Percentiles rank a stretch among this genome's conserved stretches.
These are phyloP conservation scores for Boeremia lycopersici DNA, from an alignment of 2,329 filamentous ascomycete species.

Conservation along the genomic window DNA sequence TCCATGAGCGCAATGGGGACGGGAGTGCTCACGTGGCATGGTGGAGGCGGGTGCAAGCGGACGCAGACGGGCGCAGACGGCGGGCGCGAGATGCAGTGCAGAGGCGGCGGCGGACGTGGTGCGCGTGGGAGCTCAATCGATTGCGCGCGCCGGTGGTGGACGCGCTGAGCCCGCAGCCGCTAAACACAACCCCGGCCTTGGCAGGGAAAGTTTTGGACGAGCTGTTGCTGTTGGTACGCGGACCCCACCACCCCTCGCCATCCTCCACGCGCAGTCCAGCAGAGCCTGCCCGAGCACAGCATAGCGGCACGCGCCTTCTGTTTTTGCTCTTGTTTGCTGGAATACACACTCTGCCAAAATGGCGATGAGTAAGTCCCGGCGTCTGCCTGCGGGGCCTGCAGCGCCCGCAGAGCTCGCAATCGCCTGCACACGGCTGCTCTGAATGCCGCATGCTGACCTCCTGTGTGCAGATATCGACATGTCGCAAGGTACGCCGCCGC, in stretches of 20 bases:
- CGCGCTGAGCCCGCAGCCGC: constrained; percentile 3
- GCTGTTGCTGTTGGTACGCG: constrained; percentile 26
- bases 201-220: constrained; percentile 37
- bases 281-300: constrained; percentile 10
- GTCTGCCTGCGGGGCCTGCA: no score
- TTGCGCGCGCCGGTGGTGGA: neutral
- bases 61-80: neutral
- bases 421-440: neutral
- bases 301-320: constrained; percentile 5
- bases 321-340: neutral
- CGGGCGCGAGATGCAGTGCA: neutral
- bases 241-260: constrained; percentile 38
- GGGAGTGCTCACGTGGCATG: constrained; percentile 46
- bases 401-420: neutral
- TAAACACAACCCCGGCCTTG: constrained; percentile 19
- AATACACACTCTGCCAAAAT: constrained; percentile 29
- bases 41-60: constrained; percentile 20
- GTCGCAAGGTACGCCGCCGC: constrained; percentile 70
- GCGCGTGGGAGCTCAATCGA: constrained; percentile 18
- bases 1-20: constrained; percentile 3
- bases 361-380: constrained; percentile 48
- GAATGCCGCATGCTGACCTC: constrained; percentile 26
- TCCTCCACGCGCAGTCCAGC: constrained; percentile 12
- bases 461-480: constrained; percentile 73
- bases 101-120: constrained; percentile 7